These are phyloP conservation scores for Geoglossum cookeanum DNA, from an alignment of 2,329 filamentous ascomycete species.

Conservation along the genomic window DNA sequence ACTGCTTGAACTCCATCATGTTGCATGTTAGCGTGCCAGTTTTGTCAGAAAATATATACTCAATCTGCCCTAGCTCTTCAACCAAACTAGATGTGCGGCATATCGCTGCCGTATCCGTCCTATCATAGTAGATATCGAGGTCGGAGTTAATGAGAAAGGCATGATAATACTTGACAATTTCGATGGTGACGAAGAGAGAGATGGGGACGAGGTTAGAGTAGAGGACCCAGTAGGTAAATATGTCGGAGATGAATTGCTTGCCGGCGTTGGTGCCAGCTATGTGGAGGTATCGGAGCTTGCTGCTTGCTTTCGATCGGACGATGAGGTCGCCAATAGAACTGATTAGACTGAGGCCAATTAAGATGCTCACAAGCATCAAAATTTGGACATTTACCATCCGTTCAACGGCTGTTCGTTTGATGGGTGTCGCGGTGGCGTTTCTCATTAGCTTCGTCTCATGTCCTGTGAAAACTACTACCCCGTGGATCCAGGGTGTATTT, in stretches of 20 bases:
- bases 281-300: slow-evolving; percentile 52
- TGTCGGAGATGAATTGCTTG: slow-evolving; percentile 74
- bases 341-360: slow-evolving; percentile 68
- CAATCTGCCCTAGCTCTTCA: slow-evolving; percentile 92
- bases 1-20: slow-evolving; percentile 96
- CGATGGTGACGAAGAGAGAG: slow-evolving; percentile 91
- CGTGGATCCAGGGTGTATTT: slow-evolving; percentile 95
- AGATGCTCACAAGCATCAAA: slow-evolving; percentile 67
- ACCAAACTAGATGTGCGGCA: slow-evolving; percentile 93
- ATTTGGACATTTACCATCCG: slow-evolving; percentile 86
- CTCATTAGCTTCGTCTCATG: slow-evolving; percentile 99
- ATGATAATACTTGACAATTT: slow-evolving; percentile 95
- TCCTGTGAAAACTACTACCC: slow-evolving; percentile 87
- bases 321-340: slow-evolving; percentile 84
- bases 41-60: slow-evolving; percentile 97
- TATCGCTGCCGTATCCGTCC: slow-evolving; percentile 84
- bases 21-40: slow-evolving; percentile 96
- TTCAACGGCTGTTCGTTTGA: slow-evolving; percentile 94
- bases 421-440: slow-evolving; percentile 89
- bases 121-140: slow-evolving; percentile 92
- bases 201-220: slow-evolving; percentile 95
- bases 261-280: slow-evolving; percentile 47
- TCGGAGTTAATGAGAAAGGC: slow-evolving; percentile 97
- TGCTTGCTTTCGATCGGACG: slow-evolving; percentile 43
- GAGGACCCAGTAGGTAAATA: slow-evolving; percentile 96